Evolutionary conservation across 371 early-diverging fungal species (phyloP).

Genomic region (Mortierella sp.): DNA sequence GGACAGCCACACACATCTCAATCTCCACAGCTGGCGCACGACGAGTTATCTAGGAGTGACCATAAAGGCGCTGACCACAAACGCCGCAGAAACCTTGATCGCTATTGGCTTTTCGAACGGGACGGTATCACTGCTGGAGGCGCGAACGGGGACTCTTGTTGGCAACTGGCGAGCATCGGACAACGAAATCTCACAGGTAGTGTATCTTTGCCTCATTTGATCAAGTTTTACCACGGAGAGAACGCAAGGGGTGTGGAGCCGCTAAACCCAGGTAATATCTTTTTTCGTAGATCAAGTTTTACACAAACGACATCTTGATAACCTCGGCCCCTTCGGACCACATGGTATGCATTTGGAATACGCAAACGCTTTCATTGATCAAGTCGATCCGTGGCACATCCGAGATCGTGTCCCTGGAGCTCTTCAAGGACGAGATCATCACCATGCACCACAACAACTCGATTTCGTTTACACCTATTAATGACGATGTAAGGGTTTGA

Average conservation of each 20-base stretch:
- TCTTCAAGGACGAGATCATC: constrained; percentile 72
- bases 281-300: constrained; percentile 65
- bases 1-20: constrained; percentile 47
- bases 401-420: constrained; percentile 64
- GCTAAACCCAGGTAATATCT: too few species aligned
- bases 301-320: constrained; percentile 67
- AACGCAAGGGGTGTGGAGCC: not conserved
- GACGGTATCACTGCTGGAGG: constrained; percentile 67
- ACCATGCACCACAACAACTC: constrained; percentile 73
- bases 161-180: constrained; percentile 75
- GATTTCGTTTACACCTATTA: constrained; percentile 73
- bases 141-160: constrained; percentile 70
- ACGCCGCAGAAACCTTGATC: constrained; percentile 66
- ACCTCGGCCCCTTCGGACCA: constrained; percentile 76
- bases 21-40: constrained; percentile 49
- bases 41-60: constrained; percentile 28
- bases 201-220: not conserved
- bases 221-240: not conserved
- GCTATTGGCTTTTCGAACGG: constrained; percentile 72
- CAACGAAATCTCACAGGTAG: constrained; percentile 69
- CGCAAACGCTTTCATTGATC: constrained; percentile 62
- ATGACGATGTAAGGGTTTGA: constrained; percentile 77
- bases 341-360: constrained; percentile 73
- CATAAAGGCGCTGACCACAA: constrained; percentile 49
- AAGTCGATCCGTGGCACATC: constrained; percentile 68